phyloP scores from a whole-genome alignment of 2,329 filamentous ascomycete species.

The Sarocladium strictum region DNA sequence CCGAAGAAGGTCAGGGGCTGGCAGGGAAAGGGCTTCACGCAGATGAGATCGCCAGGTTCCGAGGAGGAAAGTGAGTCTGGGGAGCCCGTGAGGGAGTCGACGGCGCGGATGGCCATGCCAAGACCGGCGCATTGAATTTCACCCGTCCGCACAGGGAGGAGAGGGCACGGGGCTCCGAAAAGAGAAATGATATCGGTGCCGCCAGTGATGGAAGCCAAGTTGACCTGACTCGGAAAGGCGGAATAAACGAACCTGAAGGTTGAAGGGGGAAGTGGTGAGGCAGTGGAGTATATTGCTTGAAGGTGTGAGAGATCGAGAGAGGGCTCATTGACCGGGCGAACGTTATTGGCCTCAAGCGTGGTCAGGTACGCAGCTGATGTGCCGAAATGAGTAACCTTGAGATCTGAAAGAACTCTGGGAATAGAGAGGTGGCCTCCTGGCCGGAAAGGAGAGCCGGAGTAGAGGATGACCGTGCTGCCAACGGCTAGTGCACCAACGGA shows the following conservation, averaged over 20 bases:
- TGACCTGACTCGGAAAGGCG: constrained; percentile 72
- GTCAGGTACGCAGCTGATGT: constrained; percentile 93
- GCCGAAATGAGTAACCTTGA: constrained; percentile 86
- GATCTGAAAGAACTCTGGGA: constrained; percentile 72
- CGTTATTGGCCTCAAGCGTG: constrained; percentile 72
- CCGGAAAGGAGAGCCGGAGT: constrained; percentile 87
- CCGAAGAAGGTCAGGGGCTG: constrained; percentile 91
- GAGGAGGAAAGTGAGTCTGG: constrained; percentile 35
- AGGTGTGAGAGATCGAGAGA: constrained; percentile 57
- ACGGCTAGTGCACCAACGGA: constrained; percentile 78
- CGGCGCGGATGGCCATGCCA: constrained; percentile 67
- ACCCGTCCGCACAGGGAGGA: constrained; percentile 65
- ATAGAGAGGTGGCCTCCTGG: constrained; percentile 76
- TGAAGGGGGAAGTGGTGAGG: constrained; percentile 84
- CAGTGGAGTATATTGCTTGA: constrained; percentile 88
- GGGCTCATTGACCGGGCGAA: constrained; percentile 49
- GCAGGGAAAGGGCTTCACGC: constrained; percentile 78
- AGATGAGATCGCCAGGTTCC: constrained; percentile 82
- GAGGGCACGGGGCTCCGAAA: constrained; percentile 78
- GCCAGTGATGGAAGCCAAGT: constrained; percentile 89
- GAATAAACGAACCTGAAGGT: constrained; percentile 88
- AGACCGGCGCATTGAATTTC: constrained; percentile 74
- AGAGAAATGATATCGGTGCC: constrained; percentile 96
- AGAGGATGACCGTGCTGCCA: constrained; percentile 78
- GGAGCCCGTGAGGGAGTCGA: constrained; percentile 51